Evolutionary conservation across 2,329 filamentous ascomycete species (phyloP).

Genomic region (Botrytis squamosa): DNA sequence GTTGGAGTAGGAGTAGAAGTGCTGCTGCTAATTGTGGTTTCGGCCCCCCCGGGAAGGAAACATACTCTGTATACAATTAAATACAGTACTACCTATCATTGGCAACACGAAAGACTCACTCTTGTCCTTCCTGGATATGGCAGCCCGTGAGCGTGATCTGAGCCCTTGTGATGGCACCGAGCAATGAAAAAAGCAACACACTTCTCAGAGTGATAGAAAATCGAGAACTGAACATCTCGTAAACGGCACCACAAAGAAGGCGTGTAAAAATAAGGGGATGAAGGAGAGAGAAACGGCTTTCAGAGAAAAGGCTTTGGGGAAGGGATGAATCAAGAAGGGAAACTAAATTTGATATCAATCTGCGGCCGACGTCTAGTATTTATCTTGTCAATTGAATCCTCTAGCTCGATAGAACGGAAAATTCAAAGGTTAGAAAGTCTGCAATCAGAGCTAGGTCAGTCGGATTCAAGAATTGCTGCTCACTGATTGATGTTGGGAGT

Average conservation of each 20-base stretch:
- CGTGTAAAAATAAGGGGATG: neutral
- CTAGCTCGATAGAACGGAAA: neutral
- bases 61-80: neutral
- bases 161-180: neutral
- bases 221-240: neutral
- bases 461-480: neutral
- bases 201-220: neutral
- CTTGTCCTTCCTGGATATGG: neutral
- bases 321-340: neutral
- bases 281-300: neutral
- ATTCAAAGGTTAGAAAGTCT: neutral
- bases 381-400: neutral
- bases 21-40: neutral
- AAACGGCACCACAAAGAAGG: neutral
- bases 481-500: neutral
- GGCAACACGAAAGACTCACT: neutral
- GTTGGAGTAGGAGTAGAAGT: neutral
- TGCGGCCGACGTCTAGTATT: neutral
- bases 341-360: neutral
- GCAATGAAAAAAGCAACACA: neutral
- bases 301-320: neutral
- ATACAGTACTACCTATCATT: neutral
- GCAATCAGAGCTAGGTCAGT: neutral
- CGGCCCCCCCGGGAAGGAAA: neutral
- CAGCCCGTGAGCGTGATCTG: neutral